Evolutionary conservation across 1,284 basidiomycete species (phyloP).

Genomic region (Malassezia dermatis): DNA sequence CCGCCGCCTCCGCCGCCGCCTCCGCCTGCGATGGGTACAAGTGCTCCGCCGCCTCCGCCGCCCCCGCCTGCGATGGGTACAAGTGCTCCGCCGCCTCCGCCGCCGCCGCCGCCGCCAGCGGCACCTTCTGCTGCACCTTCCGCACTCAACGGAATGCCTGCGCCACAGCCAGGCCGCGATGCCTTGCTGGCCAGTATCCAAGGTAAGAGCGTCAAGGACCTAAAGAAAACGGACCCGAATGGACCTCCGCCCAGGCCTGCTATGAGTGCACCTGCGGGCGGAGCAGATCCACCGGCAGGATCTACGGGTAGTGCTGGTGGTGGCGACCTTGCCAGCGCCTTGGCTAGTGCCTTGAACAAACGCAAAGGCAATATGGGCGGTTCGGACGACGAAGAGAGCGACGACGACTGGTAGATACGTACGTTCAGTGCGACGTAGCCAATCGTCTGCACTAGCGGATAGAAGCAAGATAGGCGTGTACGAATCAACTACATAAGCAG

Average conservation of each 20-base stretch:
- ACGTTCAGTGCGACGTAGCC: too few relatives aligned
- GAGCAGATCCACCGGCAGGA: constrained; percentile 9
- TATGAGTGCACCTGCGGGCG: neutral
- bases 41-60: constrained; percentile 9
- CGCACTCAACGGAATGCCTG: constrained; percentile 17
- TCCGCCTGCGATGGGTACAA: neutral
- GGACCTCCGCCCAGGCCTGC: constrained; percentile 13
- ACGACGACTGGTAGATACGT: constrained; percentile 40
- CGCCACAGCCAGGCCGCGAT: constrained; percentile 48
- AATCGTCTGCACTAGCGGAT: neutral
- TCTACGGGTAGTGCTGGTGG: constrained; percentile 37
- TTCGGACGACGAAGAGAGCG: constrained; percentile 70
- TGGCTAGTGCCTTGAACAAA: constrained; percentile 61
- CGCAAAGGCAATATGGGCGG: constrained; percentile 83
- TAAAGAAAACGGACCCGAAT: constrained; percentile 58
- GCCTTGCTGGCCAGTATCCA: constrained; percentile 62
- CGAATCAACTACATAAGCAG: constrained; percentile 5
- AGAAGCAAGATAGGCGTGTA: constrained; percentile 8
- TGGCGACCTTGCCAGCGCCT: constrained; percentile 58
- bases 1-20: constrained; percentile 8
- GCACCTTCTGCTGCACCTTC: constrained; percentile 26
- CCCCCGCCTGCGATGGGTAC: neutral
- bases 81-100: constrained; percentile 3
- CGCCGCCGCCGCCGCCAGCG: constrained; percentile 47
- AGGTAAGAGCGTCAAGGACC: constrained; percentile 60